Percentiles rank a stretch among this genome's conserved stretches.
Evolutionary conservation across 495 filamentous ascomycete species (phyloP).

Genomic region (Neurospora intermedia): DNA sequence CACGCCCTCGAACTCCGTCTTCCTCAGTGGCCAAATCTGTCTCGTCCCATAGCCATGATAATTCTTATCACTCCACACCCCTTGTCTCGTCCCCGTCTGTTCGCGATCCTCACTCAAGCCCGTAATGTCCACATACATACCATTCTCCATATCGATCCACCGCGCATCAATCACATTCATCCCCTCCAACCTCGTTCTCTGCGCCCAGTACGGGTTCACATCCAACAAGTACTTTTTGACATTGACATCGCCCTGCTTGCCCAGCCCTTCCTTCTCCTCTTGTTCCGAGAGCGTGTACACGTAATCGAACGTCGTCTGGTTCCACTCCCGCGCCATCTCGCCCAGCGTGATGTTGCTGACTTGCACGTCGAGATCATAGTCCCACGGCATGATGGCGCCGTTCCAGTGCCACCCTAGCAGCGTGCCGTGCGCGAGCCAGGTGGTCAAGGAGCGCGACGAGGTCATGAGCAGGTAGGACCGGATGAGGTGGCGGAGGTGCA

Average conservation of each 20-base stretch:
- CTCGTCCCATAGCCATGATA: constrained; percentile 57
- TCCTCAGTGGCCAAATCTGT: constrained; percentile 70
- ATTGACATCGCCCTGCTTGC: not conserved
- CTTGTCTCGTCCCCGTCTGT: not conserved
- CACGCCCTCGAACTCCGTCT: constrained; percentile 67
- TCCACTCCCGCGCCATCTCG: constrained; percentile 52
- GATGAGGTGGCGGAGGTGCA: constrained; percentile 57
- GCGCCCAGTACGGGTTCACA: constrained; percentile 57
- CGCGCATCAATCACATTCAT: constrained; percentile 76
- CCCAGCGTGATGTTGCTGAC: constrained; percentile 52
- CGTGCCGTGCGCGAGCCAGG: constrained; percentile 84
- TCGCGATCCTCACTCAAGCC: constrained; percentile 56
- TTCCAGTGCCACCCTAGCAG: constrained; percentile 92
- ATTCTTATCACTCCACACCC: constrained; percentile 77
- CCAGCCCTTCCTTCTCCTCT: not conserved
- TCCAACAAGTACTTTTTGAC: constrained; percentile 56
- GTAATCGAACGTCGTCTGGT: constrained; percentile 51
- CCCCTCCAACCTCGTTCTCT: constrained; percentile 52
- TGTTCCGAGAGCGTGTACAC: constrained; percentile 14
- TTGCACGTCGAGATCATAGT: constrained; percentile 81
- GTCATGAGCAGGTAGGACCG: constrained; percentile 52
- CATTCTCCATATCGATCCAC: constrained; percentile 69
- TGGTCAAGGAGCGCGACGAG: constrained; percentile 55
- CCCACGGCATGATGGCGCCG: constrained; percentile 73
- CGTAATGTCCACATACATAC: constrained; percentile 85